Evolutionary conservation across 2,329 filamentous ascomycete species (phyloP), one percentile per base, ranked within the genome.

Genomic region (Ascocoryne sarcoides): DNA sequence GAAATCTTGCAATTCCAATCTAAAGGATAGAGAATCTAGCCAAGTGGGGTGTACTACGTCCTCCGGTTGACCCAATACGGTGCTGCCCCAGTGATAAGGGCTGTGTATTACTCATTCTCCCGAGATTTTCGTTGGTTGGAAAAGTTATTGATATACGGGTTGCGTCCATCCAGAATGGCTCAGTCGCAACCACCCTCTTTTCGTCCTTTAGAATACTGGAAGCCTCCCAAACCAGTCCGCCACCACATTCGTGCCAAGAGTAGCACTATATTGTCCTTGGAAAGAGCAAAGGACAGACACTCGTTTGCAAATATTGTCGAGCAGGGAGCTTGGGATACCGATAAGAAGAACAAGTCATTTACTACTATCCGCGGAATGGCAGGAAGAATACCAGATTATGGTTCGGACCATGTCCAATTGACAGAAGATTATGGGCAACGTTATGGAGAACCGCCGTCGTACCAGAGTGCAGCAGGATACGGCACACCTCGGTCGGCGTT

Each of bases 401-500:
- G 40, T 14, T 30, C 38, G 14, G 37, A 40, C 4, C 29, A 44
- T 12, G n/a, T 46, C 16, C 16, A 43, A 15, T 40, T 41, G 21
- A 23, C 32, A 34, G 31, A 26, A 7, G 23, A 26, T 12, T 26
- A 26, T 26, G 23, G 23, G 12, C 7, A 12, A 26, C 7, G 23
- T 26, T 7, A 26, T 26, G 48, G 36, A 18, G 37, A 44, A 16
- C 49, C 49, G 4, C 47, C 48, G 15, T 36, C 39, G 29, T 51
- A 54, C 40, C 44, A 52, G n/a, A n/a, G n/a, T n/a, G n/a, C n/a
- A n/a, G n/a, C n/a, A n/a, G n/a, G n/a, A n/a, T 40, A 47, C 3
- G 45, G 41, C 35, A 45, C 44, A 4, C 37, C 46, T 9, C 48
- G 46, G 10, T 37, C 36, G 14, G 62, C 60, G 62, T 75, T 67